Percentiles rank a stretch among this genome's conserved stretches.
These are phyloP conservation scores for Piloderma croceum DNA, from an alignment of 768 basidiomycete species.

Conservation along the genomic window DNA sequence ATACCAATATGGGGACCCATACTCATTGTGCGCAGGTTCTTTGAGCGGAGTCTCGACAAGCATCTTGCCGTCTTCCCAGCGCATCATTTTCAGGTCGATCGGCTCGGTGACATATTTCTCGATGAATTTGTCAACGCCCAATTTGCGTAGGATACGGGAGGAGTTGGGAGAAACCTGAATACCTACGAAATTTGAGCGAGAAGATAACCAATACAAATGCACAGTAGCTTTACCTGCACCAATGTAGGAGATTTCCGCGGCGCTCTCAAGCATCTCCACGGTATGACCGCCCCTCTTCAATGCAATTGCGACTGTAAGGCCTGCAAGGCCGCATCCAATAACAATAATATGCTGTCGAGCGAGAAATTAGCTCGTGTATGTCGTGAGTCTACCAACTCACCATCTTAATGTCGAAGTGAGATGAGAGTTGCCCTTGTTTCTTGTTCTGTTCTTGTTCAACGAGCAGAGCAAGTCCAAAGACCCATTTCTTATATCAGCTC, in stretches of 20 bases:
- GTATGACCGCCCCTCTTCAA: neutral
- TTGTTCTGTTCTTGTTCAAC: too few species aligned
- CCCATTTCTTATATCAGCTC: too few species aligned
- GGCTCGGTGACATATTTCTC: constrained; percentile 14
- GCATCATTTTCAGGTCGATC: constrained; percentile 13
- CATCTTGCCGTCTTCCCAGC: constrained; percentile 12
- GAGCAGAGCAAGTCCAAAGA: too few species aligned
- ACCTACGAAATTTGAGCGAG: constrained; percentile 1
- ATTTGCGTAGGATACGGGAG: constrained; percentile 10
- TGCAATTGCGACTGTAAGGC: neutral
- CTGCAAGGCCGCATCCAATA: constrained; percentile 1
- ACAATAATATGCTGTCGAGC: too few species aligned
- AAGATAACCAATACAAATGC: neutral
- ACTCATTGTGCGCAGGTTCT: constrained; percentile 10
- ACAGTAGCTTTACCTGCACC: neutral
- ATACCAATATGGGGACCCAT: constrained; percentile 13
- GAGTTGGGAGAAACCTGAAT: constrained; percentile 14
- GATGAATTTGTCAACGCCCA: constrained; percentile 13
- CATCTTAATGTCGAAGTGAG: too few species aligned
- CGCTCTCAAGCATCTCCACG: neutral
- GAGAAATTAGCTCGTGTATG: too few species aligned
- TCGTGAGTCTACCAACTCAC: too few species aligned
- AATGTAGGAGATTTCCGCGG: neutral
- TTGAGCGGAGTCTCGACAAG: constrained; percentile 12
- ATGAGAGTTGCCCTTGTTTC: too few species aligned